Percentiles rank a stretch among this genome's conserved stretches.
phyloP scores from a whole-genome alignment of 495 filamentous ascomycete species.

The Talaromyces thailandensis region DNA sequence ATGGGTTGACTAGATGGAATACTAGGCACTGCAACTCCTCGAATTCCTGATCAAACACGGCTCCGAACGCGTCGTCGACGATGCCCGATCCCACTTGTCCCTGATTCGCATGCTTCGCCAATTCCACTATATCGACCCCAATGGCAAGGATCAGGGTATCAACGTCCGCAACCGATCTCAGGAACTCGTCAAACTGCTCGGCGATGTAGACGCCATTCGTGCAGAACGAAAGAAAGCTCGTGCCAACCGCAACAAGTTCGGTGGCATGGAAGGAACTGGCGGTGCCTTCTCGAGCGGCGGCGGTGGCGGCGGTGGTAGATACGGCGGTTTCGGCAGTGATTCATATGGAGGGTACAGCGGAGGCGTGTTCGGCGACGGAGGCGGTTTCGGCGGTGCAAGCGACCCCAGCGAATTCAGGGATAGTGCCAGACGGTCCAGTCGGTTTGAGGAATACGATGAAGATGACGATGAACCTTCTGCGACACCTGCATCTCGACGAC shows the following conservation, averaged over 20 bases:
- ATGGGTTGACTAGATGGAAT: neutral
- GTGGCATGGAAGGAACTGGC: constrained; percentile 73
- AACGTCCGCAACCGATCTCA: constrained; percentile 96
- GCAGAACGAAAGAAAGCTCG: constrained; percentile 91
- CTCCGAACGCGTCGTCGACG: constrained; percentile 95
- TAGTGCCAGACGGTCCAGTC: constrained; percentile 52
- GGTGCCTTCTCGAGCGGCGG: constrained; percentile 46
- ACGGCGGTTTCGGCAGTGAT: constrained; percentile 85
- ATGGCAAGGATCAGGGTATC: constrained; percentile 96
- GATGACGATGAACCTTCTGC: constrained; percentile 67
- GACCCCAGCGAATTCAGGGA: constrained; percentile 62
- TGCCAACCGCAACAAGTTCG: constrained; percentile 83
- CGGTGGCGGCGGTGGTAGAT: constrained; percentile 49
- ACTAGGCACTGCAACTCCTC: constrained; percentile 83
- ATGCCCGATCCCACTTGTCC: constrained; percentile 88
- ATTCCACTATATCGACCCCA: constrained; percentile 93
- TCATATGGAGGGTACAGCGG: constrained; percentile 79
- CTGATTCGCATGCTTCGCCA: constrained; percentile 97
- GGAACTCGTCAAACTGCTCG: constrained; percentile 85
- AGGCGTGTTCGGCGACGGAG: constrained; percentile 86
- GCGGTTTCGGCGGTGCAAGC: constrained; percentile 64
- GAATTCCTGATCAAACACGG: constrained; percentile 98
- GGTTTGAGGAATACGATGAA: constrained; percentile 96
- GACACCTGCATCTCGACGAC: constrained; percentile 30
- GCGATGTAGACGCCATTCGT: constrained; percentile 90